Evolutionary conservation across 192 early-diverging fungal species (phyloP), one percentile per base, ranked within the genome.

Genomic region (Oehlia diaphana): DNA sequence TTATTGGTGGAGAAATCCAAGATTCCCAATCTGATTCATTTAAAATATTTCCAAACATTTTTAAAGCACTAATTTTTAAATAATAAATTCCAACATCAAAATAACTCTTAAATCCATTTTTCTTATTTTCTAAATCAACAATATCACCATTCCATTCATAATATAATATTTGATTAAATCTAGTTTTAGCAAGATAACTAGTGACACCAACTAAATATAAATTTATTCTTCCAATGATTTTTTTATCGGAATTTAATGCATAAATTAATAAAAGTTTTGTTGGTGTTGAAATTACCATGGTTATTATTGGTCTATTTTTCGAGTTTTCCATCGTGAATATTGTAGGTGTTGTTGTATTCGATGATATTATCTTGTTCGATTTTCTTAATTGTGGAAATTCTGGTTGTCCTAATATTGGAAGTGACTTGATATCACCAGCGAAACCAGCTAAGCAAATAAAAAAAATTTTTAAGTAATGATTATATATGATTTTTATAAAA

Each of bases 1-100:
- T 37, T 33, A 84, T 73, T 14, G 23, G 61, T 6, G 82, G 71
- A 23, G 84, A 85, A 42, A 72, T 66, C 84, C 84, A 82, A 49
- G 28, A 42, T 44, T 85, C 84, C 42, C 72, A 85, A 79, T 85
- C 79, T 16, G 39, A 28, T 0, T 64, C 44, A 35, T 72, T 76
- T 2, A 49, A 19, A 7, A 31, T 6, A 72, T 81, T 26, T 8
- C 84, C 84, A 72, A 74, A 82, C 21, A 73, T 35, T 26, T 71
- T 70, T 16, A 85, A 53, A 12, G 84, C 84, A 26, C 63, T 78
- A 12, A 85, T 26, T 19, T 78, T 78, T 16, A 85, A 35, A 58
- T 73, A 74, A 53, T 85, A 85, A 35, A 39, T 37, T 33, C 81
- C 84, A 74, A 31, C 26, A 0, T 21, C 42, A 28, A 85, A 62